Evolutionary conservation across 2,329 filamentous ascomycete genomes (phyloP).

Genomic region (Neopestalotiopsis sp.): DNA sequence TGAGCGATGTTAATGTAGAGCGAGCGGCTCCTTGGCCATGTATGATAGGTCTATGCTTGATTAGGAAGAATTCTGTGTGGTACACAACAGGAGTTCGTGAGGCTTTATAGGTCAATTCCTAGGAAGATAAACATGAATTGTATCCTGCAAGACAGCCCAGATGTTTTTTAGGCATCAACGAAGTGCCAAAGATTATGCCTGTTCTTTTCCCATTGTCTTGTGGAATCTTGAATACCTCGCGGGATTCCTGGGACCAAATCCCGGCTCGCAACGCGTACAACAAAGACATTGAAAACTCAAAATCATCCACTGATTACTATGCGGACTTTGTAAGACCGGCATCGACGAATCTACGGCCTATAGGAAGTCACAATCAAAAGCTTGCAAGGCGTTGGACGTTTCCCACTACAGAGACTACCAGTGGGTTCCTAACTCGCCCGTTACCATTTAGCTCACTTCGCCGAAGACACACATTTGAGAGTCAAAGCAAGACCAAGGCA

Average conservation of each 20-base stretch:
- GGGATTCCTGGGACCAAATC: not conserved
- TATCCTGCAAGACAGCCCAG: not conserved
- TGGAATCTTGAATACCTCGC: not conserved
- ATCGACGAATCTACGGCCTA: not conserved
- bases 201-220: not conserved
- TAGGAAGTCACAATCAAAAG: not conserved
- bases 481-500: not conserved
- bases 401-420: not conserved
- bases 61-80: not conserved
- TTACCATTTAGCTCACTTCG: not conserved
- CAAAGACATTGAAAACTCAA: not conserved
- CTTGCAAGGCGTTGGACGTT: not conserved
- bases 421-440: not conserved
- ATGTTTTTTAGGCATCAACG: not conserved
- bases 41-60: not conserved
- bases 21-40: too few relatives aligned
- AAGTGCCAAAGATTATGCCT: not conserved
- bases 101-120: not conserved
- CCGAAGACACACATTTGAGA: not conserved
- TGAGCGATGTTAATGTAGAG: not conserved
- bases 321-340: not conserved
- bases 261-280: not conserved
- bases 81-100: not conserved
- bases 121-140: not conserved
- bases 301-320: not conserved